These are phyloP conservation scores for Coemansia aciculifera DNA, from an alignment of 192 early-diverging fungal genomes.

Conservation along the genomic window DNA sequence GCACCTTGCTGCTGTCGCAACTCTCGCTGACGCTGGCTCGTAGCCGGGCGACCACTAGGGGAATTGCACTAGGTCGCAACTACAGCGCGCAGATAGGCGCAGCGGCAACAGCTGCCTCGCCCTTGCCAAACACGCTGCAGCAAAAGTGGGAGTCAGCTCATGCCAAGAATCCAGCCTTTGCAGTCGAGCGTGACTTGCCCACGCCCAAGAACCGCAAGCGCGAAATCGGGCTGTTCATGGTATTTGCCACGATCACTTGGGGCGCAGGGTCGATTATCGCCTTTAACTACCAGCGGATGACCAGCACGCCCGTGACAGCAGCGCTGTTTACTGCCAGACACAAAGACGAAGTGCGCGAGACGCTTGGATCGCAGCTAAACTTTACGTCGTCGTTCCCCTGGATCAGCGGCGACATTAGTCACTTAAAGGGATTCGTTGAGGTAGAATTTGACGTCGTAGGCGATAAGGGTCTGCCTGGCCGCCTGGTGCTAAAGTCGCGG, in stretches of 20 bases:
- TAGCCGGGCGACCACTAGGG: background rate
- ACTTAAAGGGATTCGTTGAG: constrained; percentile 55
- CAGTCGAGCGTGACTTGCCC: constrained; percentile 50
- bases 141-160: constrained; percentile 43
- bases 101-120: background rate
- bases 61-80: background rate
- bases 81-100: constrained; percentile 20
- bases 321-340: constrained; percentile 53
- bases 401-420: constrained; percentile 56
- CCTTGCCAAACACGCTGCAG: background rate
- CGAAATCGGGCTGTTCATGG: constrained; percentile 45
- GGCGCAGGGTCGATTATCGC: constrained; percentile 47
- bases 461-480: constrained; percentile 38
- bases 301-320: constrained; percentile 53
- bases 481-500: constrained; percentile 48
- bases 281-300: constrained; percentile 58
- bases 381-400: constrained; percentile 53
- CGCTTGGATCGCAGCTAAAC: constrained; percentile 46
- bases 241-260: constrained; percentile 45
- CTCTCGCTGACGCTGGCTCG: background rate
- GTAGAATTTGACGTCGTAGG: constrained; percentile 51
- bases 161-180: constrained; percentile 53
- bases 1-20: background rate
- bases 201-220: constrained; percentile 48
- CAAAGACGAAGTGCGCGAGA: constrained; percentile 35